These are phyloP conservation scores for Lachancea mirantina DNA, from an alignment of 805 yeast genomes.

Conservation along the genomic window DNA sequence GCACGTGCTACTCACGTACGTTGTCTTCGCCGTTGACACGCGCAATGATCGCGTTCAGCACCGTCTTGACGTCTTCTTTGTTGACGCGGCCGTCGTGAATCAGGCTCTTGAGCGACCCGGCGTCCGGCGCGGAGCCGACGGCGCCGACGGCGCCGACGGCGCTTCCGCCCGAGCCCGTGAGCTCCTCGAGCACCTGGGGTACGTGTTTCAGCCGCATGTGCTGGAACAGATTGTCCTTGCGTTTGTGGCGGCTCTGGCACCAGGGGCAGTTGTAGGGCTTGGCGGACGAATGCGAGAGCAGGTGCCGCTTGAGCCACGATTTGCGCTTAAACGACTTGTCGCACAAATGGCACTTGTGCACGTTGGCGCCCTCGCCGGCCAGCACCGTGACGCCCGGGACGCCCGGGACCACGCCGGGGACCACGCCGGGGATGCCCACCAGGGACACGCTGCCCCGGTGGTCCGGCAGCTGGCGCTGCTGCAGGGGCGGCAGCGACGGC, in stretches of 20 bases:
- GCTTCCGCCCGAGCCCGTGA: conserved; percentile 4
- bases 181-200: conserved; percentile 19
- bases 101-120: conserved; percentile 10
- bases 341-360: conserved; percentile 27
- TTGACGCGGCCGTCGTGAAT: conserved; percentile 22
- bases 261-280: conserved; percentile 26
- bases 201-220: conserved; percentile 30
- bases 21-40: conserved; percentile 9
- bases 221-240: conserved; percentile 29
- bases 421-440: neutral
- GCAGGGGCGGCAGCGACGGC: conserved; percentile 3
- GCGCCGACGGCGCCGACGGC: neutral
- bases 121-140: neutral
- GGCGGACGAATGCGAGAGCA: conserved; percentile 24
- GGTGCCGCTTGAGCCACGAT: conserved; percentile 30
- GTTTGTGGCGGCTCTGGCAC: conserved; percentile 28
- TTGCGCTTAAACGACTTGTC: conserved; percentile 26
- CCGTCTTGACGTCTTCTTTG: conserved; percentile 27
- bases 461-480: conserved; percentile 5
- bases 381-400: neutral
- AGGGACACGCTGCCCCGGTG: conserved; percentile 2
- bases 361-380: conserved; percentile 4
- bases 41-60: conserved; percentile 20
- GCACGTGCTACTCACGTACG: too few relatives aligned
- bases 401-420: conserved; percentile 1